phyloP scores from a whole-genome alignment of 139 green algal species.

The Haematococcus sp. region DNA sequence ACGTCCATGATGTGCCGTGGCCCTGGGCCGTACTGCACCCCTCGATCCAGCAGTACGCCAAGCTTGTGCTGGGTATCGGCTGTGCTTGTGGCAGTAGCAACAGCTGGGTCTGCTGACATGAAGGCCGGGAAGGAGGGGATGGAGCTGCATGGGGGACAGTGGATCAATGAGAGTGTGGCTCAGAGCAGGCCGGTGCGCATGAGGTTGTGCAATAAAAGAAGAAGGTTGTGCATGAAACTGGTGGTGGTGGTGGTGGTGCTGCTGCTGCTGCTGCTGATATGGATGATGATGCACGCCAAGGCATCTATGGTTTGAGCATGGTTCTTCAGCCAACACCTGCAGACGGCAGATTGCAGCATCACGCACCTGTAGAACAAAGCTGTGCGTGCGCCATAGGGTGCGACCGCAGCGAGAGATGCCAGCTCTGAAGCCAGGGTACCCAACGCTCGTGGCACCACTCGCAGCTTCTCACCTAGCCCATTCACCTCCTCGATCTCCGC shows the following conservation, averaged over 20 bases:
- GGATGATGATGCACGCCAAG: no score
- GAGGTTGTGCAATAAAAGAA: neutral
- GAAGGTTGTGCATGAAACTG: no score
- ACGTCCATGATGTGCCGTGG: conserved; percentile 63
- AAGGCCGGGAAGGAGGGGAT: neutral
- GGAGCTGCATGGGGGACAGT: conserved; percentile 16
- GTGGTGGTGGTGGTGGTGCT: no score
- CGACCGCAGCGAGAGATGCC: conserved; percentile 30
- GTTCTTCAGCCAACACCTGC: neutral
- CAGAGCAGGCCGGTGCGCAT: neutral
- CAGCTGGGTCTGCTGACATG: neutral
- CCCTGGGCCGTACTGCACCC: conserved; percentile 47
- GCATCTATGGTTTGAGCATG: no score
- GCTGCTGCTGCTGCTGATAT: no score
- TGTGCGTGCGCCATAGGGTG: conserved; percentile 43
- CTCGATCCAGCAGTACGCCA: conserved; percentile 28
- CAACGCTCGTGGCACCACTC: neutral
- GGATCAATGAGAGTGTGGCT: neutral
- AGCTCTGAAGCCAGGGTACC: conserved; percentile 51
- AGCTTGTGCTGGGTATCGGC: no score
- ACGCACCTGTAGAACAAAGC: conserved; percentile 38
- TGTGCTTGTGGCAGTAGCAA: no score
- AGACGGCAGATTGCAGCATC: neutral
- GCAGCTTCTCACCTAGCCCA: neutral
- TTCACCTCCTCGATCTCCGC: neutral